A percentile compares a stretch with the other conserved stretches of the same genome.
Conservation (phyloP, 148 eudicot species). For the Salicornia ramosissima region DNA sequence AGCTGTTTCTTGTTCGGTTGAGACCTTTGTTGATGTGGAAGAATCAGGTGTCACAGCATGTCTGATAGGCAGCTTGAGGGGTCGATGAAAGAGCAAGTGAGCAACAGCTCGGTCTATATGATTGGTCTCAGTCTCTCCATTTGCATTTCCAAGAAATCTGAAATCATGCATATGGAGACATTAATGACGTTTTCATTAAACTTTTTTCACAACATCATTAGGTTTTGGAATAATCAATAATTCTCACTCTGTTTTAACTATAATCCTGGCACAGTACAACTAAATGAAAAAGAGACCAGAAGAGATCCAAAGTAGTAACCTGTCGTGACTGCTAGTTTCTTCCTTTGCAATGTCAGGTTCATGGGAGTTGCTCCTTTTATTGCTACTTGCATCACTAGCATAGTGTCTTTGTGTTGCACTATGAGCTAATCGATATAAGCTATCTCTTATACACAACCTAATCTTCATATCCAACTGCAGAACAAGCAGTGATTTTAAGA, state of each 20-base stretch:
- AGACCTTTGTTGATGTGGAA: constrained; percentile 34
- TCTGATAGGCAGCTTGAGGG: constrained; percentile 40
- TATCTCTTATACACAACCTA: constrained; percentile 71
- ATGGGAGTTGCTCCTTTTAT: constrained; percentile 29
- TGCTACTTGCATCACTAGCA: constrained; percentile 40
- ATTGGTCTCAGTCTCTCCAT: constrained; percentile 60
- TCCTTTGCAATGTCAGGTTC: constrained; percentile 31
- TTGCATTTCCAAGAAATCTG: constrained; percentile 37
- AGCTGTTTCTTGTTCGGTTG: constrained; percentile 24
- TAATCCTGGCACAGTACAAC: neutral
- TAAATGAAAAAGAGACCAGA: neutral
- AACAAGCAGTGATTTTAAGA: neutral
- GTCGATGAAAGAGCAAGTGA: constrained; percentile 72
- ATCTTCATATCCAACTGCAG: constrained; percentile 59
- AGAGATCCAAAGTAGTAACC: constrained; percentile 35
- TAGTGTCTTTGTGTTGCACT: constrained; percentile 63
- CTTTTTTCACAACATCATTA: neutral
- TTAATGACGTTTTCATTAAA: neutral
- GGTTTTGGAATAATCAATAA: neutral
- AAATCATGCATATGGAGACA: constrained; percentile 6
- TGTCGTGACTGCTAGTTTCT: constrained; percentile 37
- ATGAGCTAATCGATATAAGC: constrained; percentile 70
- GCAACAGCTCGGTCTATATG: constrained; percentile 75
- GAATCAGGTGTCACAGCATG: constrained; percentile 46
- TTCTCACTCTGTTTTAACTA: neutral